Evolutionary conservation across 2,329 filamentous ascomycete species (phyloP), one percentile per base, ranked within the genome.

Genomic region (Talaromyces funiculosus): DNA sequence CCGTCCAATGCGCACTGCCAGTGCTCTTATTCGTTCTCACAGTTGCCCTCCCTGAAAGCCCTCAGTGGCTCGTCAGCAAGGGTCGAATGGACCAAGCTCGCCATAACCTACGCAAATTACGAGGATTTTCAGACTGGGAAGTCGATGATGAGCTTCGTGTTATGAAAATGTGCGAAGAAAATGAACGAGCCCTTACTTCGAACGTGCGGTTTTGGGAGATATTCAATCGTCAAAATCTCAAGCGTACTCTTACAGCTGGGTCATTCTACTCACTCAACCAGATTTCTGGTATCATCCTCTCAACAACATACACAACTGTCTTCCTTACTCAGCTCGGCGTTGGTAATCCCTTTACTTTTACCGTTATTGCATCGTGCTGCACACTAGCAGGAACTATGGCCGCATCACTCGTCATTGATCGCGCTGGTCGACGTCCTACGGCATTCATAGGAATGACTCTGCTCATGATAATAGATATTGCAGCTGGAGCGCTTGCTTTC

Each of bases 261-360:
- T 70, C 72, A 1, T 72, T 74, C 56, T 72, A 70, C 57, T 72
- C 69, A 37, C 63, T 74, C 18, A 73, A 73, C 49, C 73, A 76
- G 54, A 67, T 76, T 20, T 72, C 71, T 4, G 73, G 73, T 10
- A 60, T 75, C 55, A 74, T 75, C 33, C 67, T 76, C 8, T 71
- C 71, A 22, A 72, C 69, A 1, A 75, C 73, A 1, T 77, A 76
- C 58, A 67, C 72, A 9, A 75, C 73, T 0, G 68, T 75, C 51
- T 72, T 76, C 57, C 67, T 76, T 10, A 70, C 70, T 10, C 66
- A 71, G 35, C 64, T 73, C 33, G 73, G 71, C 2, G 65, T 74
- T 18, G 68, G 64, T 8, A 64, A 75, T 53, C 53, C 71, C 2
- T 76, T 76, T 58, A 60, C 69, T 8, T 65, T 75, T 20, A 75